phyloP scores from a whole-genome alignment of 768 basidiomycete genomes.

The Arthromyces matolae region DNA sequence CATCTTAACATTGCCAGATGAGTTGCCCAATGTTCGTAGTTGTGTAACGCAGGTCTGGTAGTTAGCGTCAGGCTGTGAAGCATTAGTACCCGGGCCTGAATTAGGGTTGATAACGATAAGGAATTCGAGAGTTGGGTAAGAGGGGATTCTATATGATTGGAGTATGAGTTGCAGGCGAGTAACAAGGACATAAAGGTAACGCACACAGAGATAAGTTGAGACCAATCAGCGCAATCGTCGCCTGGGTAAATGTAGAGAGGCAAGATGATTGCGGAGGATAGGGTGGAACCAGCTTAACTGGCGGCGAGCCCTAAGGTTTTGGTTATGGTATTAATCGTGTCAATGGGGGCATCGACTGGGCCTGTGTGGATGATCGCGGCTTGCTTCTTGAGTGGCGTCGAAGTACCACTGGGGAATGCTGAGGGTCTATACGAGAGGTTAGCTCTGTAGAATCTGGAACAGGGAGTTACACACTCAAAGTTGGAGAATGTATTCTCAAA shows the following conservation, averaged over 20 bases:
- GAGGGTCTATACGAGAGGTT: constrained; percentile 14
- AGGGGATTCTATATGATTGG: constrained; percentile 19
- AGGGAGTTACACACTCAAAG: constrained; percentile 20
- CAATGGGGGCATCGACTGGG: constrained; percentile 21
- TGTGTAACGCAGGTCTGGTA: constrained; percentile 27
- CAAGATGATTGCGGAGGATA: constrained; percentile 25
- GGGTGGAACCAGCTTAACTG: constrained; percentile 20
- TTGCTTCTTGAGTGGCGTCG: constrained; percentile 24
- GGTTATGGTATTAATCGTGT: constrained; percentile 21
- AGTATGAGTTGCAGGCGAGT: too few species aligned
- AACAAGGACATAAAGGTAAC: too few species aligned
- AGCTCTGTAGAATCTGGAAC: neutral
- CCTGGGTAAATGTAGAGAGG: constrained; percentile 31
- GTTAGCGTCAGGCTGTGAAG: constrained; percentile 24
- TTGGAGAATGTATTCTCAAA: constrained; percentile 24
- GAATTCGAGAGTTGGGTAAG: constrained; percentile 25
- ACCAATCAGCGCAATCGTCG: constrained; percentile 22
- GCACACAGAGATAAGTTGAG: constrained; percentile 23
- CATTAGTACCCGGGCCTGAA: constrained; percentile 26
- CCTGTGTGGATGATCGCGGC: constrained; percentile 29
- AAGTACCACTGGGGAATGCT: constrained; percentile 14
- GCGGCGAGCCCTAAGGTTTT: constrained; percentile 22
- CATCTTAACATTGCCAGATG: constrained; percentile 23
- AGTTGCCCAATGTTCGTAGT: constrained; percentile 12
- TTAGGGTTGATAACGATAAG: constrained; percentile 29